These are phyloP conservation scores for Bathelium albidoporum DNA, from an alignment of 495 filamentous ascomycete species.

Conservation along the genomic window DNA sequence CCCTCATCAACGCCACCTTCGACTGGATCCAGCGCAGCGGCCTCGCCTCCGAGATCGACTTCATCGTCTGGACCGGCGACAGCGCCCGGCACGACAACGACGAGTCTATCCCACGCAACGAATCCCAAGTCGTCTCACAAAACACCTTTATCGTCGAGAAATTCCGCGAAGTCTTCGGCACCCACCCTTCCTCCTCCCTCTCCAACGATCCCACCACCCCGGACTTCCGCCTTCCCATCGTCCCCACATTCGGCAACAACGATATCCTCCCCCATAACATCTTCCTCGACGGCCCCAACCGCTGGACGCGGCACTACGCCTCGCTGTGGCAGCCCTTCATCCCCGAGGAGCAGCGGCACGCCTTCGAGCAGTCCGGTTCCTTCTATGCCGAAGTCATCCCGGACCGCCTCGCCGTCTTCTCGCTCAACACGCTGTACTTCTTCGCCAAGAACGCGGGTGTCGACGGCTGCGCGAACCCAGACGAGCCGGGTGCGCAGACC, in stretches of 20 bases:
- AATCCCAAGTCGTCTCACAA: constrained; percentile 59
- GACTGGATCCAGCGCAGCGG: constrained; percentile 84
- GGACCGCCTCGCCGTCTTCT: constrained; percentile 76
- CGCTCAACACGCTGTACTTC: constrained; percentile 94
- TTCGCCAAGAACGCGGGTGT: constrained; percentile 85
- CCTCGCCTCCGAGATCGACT: constrained; percentile 76
- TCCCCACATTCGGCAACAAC: constrained; percentile 93
- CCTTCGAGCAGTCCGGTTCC: constrained; percentile 87
- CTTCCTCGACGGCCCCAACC: constrained; percentile 71
- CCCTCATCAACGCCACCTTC: constrained; percentile 81
- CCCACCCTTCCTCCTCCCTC: no score
- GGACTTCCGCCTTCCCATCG: constrained; percentile 62
- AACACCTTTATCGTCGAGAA: constrained; percentile 67
- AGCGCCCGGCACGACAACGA: constrained; percentile 93
- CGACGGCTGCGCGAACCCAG: constrained; percentile 68
- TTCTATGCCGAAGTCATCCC: constrained; percentile 90
- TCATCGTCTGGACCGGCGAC: constrained; percentile 96
- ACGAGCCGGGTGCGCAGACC: constrained; percentile 83
- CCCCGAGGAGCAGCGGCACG: constrained; percentile 83
- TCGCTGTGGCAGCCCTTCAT: constrained; percentile 79
- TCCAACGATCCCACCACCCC: no score
- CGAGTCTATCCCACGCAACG: constrained; percentile 64
- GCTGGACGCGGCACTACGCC: constrained; percentile 62
- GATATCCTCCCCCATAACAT: constrained; percentile 98
- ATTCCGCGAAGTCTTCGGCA: constrained; percentile 64